phyloP scores from a whole-genome alignment of 2,329 filamentous ascomycete species.

The Didymella arachidicola region DNA sequence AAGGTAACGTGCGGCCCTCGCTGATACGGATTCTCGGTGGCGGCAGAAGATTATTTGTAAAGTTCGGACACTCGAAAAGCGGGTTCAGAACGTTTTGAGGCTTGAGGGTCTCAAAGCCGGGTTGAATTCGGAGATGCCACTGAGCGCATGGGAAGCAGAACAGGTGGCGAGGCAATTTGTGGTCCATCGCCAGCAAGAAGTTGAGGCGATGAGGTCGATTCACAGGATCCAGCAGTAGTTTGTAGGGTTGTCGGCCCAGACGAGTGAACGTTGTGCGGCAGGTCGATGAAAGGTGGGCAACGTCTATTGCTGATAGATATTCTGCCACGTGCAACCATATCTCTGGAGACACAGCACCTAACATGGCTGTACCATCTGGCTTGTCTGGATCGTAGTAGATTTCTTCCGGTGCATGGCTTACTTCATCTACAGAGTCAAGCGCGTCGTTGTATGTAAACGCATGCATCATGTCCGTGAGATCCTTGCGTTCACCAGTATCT shows the following conservation, averaged over 20 bases:
- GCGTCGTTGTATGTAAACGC: constrained; percentile 41
- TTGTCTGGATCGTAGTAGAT: constrained; percentile 34
- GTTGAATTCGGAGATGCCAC: constrained; percentile 63
- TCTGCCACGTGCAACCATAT: constrained; percentile 38
- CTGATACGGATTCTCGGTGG: constrained; percentile 60
- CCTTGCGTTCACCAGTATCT: constrained; percentile 43
- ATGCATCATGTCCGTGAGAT: constrained; percentile 46
- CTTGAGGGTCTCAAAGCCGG: constrained; percentile 62
- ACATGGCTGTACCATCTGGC: constrained; percentile 35
- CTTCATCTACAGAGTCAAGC: constrained; percentile 34
- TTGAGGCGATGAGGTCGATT: constrained; percentile 57
- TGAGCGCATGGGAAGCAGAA: constrained; percentile 66
- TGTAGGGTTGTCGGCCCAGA: constrained; percentile 34
- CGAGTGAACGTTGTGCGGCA: constrained; percentile 40
- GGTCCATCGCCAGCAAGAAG: constrained; percentile 62
- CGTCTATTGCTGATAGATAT: constrained; percentile 38
- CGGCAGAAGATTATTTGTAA: constrained; percentile 59
- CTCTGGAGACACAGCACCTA: constrained; percentile 34
- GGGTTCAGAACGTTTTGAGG: constrained; percentile 64
- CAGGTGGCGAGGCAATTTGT: constrained; percentile 62
- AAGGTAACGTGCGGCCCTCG: constrained; percentile 63
- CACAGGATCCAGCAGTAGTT: constrained; percentile 45
- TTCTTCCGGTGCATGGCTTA: constrained; percentile 13
- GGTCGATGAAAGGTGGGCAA: constrained; percentile 40
- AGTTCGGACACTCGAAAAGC: constrained; percentile 64